Evolutionary conservation across 2,329 filamentous ascomycete species (phyloP), one percentile per base, ranked within the genome.

Genomic region (Hyphodiscus sp.): DNA sequence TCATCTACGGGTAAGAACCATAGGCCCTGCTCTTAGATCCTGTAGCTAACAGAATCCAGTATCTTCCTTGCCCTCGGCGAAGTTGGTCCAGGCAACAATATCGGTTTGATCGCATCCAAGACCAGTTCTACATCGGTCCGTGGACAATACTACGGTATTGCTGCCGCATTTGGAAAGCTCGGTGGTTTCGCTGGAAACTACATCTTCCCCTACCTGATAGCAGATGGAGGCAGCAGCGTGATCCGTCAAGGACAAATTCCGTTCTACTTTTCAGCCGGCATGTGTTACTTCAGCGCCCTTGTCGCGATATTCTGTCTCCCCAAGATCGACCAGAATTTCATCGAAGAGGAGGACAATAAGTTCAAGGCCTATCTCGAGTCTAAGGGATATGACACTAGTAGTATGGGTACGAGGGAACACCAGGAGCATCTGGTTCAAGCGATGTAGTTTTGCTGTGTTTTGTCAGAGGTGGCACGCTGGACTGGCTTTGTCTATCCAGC

Each of bases 21-120:
- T 3, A 26, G 3, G 23, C 23, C 3, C n/a, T n/a, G n/a, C n/a
- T 26, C 3, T 19, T 42, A 19, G 4, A 11, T 42, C 11, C 19
- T 10, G 41, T 11, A 19, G 41, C 19, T 42, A 42, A 26, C 23
- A 26, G 23, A 26, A 26, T 4, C 4, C 23, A 42, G 83, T 16
- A 76, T 94, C 58, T 94, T 94, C 73, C 74, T 89, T 1, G 80
- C 85, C 0, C 76, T 92, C 1, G 89, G 89, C 48, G 89, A 94
- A 69, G 72, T 95, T 42, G 91, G 91, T 0, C 90, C 91, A 0
- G 91, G 91, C 13, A 88, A 96, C 74, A 96, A 96, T 69, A 95
- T 96, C 61, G 91, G 91, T 2, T 78, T 96, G 0, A 70, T 95
- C 29, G 91, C 91, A 0, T 87, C 87, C 46, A 96, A 96, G 75